Percentiles rank a stretch among this genome's conserved stretches.
Conservation (phyloP, 139 green algal genomes). For the Yamagishiella unicocca region DNA sequence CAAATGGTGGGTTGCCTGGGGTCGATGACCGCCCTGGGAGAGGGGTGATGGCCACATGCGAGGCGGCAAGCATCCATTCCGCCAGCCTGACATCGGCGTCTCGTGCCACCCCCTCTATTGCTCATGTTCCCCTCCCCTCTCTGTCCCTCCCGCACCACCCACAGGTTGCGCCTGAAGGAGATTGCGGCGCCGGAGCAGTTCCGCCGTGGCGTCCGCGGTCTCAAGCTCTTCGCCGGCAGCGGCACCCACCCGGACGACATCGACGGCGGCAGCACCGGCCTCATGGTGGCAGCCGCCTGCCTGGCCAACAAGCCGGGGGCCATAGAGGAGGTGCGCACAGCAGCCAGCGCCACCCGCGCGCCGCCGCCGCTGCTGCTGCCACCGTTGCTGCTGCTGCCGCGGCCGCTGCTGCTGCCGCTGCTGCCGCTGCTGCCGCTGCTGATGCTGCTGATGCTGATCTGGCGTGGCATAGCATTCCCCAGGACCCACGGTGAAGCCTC, state of each 20-base stretch:
- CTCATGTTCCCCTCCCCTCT: not conserved
- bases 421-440: not conserved
- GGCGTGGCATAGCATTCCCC: not conserved
- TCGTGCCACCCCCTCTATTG: not conserved
- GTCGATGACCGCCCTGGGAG: not conserved
- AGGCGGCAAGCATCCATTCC: no score
- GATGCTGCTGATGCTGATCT: not conserved
- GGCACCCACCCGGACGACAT: slow-evolving; percentile 44
- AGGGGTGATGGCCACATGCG: not conserved
- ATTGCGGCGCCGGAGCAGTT: slow-evolving; percentile 43
- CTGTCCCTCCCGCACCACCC: not conserved
- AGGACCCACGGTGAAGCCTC: not conserved
- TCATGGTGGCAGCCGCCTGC: slow-evolving; percentile 35
- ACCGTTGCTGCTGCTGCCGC: not conserved
- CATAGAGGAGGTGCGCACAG: slow-evolving; percentile 16
- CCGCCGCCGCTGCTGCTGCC: not conserved
- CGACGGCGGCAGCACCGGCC: slow-evolving; percentile 26
- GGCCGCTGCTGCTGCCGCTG: not conserved
- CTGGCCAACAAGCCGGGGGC: slow-evolving; percentile 35
- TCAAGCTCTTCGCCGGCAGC: slow-evolving; percentile 27
- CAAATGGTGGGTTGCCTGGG: slow-evolving; percentile 22
- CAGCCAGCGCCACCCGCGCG: not conserved
- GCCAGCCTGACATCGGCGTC: no score
- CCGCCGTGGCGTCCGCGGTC: slow-evolving; percentile 3
- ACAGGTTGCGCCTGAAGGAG: slow-evolving; percentile 36